A percentile compares a stretch with the other conserved stretches of the same genome.
Evolutionary conservation across 164 flowering plant species (phyloP).

Genomic region (Stephania yunnanensis): DNA sequence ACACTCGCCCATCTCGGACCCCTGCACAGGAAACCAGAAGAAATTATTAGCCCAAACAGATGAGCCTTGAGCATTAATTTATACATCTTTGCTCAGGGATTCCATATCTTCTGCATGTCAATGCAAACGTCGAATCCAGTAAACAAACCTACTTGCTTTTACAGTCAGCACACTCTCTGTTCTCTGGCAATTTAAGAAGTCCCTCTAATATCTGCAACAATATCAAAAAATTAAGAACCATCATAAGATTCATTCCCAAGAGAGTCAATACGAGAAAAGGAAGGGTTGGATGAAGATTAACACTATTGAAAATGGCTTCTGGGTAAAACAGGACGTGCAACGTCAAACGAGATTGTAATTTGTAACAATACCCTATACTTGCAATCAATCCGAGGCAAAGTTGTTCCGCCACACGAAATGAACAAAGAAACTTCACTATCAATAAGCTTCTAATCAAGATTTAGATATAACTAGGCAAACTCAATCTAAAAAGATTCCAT

Average conservation of each 20-base stretch:
- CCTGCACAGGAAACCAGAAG: slow-evolving; percentile 28
- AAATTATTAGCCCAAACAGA: slow-evolving; percentile 9
- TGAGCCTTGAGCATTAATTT: not conserved
- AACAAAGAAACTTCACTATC: not conserved
- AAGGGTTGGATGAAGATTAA: not conserved
- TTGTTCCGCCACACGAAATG: not conserved
- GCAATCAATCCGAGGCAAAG: not conserved
- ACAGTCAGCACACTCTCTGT: slow-evolving; percentile 71
- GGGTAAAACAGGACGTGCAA: not conserved
- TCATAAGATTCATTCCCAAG: not conserved
- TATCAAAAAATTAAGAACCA: not conserved
- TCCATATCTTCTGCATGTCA: not conserved
- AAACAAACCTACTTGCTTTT: slow-evolving; percentile 45
- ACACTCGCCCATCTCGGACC: slow-evolving; percentile 81
- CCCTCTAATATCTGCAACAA: slow-evolving; percentile 47
- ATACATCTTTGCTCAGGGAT: not conserved
- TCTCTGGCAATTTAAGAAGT: slow-evolving; percentile 61
- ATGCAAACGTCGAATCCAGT: not conserved
- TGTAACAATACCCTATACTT: not conserved
- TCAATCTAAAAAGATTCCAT: not conserved
- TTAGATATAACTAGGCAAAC: not conserved
- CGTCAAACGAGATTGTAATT: not conserved
- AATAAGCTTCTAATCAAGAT: not conserved
- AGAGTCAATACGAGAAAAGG: not conserved
- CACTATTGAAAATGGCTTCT: no score